Evolutionary conservation across 805 yeast species (phyloP).

Genomic region (Teunomyces aglyptinius): DNA sequence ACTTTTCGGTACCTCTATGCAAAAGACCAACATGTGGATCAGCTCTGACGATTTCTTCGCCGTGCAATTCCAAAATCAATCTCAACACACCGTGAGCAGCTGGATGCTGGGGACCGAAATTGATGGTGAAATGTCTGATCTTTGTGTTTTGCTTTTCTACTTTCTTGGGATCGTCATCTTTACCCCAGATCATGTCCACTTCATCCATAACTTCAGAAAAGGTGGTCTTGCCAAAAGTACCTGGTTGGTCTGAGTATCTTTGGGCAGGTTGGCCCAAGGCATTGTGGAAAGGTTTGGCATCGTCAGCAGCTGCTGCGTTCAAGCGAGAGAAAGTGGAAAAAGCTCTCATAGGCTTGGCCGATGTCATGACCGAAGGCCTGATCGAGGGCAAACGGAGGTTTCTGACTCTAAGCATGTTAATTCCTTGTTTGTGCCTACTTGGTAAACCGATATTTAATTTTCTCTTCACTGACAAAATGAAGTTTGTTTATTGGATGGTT

Average conservation of each 20-base stretch:
- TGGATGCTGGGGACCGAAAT: constrained; percentile 93
- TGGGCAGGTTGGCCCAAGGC: constrained; percentile 40
- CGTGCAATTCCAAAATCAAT: constrained; percentile 79
- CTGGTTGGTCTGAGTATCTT: constrained; percentile 31
- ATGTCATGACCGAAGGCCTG: constrained; percentile 4
- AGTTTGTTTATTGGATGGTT: constrained; percentile 14
- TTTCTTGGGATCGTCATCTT: constrained; percentile 42
- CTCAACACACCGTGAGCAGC: constrained; percentile 93
- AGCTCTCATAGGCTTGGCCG: constrained; percentile 9
- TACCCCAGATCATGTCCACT: constrained; percentile 44
- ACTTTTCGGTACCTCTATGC: constrained; percentile 87
- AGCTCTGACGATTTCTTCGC: constrained; percentile 82
- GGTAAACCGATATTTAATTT: constrained; percentile 4
- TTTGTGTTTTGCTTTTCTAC: constrained; percentile 47
- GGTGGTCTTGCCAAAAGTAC: constrained; percentile 40
- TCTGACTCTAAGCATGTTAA: constrained; percentile 26
- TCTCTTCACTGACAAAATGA: constrained; percentile 10
- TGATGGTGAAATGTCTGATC: constrained; percentile 84
- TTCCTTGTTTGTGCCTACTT: constrained; percentile 4
- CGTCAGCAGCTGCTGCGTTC: constrained; percentile 23
- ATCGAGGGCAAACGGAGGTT: constrained; percentile 10
- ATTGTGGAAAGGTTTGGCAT: constrained; percentile 32
- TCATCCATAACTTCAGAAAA: constrained; percentile 45
- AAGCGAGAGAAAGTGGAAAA: constrained; percentile 19
- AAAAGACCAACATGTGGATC: constrained; percentile 89